Evolutionary conservation across 2,329 filamentous ascomycete genomes (phyloP).

Genomic region (Alternaria ethzedia): DNA sequence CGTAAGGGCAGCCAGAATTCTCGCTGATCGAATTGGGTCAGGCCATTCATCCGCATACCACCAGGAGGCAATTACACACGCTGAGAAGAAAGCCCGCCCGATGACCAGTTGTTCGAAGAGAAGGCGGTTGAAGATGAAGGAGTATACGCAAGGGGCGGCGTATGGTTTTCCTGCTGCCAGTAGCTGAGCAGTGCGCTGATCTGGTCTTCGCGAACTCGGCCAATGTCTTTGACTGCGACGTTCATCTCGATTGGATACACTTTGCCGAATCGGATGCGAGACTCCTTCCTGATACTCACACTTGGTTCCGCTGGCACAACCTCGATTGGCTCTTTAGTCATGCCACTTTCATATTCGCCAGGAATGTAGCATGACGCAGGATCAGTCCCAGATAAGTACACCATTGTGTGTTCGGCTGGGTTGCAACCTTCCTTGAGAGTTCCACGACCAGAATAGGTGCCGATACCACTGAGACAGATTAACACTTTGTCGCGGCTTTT

Average conservation of each 20-base stretch:
- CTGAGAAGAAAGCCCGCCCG: too few species aligned
- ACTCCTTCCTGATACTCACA: constrained; percentile 40
- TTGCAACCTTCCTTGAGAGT: constrained; percentile 47
- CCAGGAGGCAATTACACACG: background rate
- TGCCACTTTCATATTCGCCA: constrained; percentile 39
- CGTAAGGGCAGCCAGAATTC: too few species aligned
- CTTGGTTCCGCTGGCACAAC: constrained; percentile 30
- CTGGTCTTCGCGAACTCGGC: constrained; percentile 38
- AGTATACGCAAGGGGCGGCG: too few species aligned
- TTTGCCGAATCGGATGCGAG: constrained; percentile 53
- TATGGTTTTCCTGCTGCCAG: background rate
- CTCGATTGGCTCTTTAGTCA: constrained; percentile 48
- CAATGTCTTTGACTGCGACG: constrained; percentile 52
- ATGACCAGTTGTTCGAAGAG: too few species aligned
- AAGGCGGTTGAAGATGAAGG: too few species aligned
- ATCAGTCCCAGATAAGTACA: constrained; percentile 31
- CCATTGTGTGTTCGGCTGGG: constrained; percentile 46
- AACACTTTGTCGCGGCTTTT: too few species aligned
- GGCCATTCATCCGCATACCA: background rate
- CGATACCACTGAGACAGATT: constrained; percentile 42
- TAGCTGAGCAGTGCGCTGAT: constrained; percentile 24
- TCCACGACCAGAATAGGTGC: constrained; percentile 49
- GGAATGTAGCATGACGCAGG: constrained; percentile 12
- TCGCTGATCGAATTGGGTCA: too few species aligned
- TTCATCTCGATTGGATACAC: constrained; percentile 52